Evolutionary conservation across 345 rosid species (phyloP).

Genomic region (Citrus glauca): DNA sequence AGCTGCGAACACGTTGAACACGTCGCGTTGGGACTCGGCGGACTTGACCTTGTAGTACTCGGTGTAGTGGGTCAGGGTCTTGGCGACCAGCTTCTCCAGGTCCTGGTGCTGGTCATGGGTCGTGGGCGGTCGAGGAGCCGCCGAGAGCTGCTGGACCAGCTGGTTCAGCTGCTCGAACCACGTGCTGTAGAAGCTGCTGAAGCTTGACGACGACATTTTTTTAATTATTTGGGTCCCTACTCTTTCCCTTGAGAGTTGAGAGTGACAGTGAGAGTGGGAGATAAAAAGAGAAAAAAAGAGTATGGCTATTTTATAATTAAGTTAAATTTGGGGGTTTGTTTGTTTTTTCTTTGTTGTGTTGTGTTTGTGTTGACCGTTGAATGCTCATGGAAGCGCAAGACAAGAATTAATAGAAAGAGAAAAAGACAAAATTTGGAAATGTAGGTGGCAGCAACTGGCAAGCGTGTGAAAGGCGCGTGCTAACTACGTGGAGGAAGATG

Average conservation of each 20-base stretch:
- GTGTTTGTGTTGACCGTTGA: too few relatives aligned
- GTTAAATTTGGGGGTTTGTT: background rate
- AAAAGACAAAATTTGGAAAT: background rate
- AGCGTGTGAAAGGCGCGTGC: background rate
- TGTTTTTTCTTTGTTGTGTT: background rate
- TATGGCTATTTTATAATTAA: too few relatives aligned
- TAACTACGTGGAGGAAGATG: slow-evolving; percentile 1
- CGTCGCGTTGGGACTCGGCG: slow-evolving; percentile 44
- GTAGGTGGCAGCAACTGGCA: background rate
- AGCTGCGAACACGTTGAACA: slow-evolving; percentile 47
- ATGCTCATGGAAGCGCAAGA: too few relatives aligned
- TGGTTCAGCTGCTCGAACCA: slow-evolving; percentile 62
- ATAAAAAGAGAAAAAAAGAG: background rate
- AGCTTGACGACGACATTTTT: slow-evolving; percentile 11
- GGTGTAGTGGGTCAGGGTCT: slow-evolving; percentile 48
- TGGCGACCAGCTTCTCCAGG: slow-evolving; percentile 38
- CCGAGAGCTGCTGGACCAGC: slow-evolving; percentile 45
- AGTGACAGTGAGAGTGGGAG: background rate
- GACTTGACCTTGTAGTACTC: slow-evolving; percentile 55
- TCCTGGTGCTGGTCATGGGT: slow-evolving; percentile 24
- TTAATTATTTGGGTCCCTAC: too few relatives aligned
- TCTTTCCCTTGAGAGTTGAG: too few relatives aligned
- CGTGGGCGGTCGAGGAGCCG: slow-evolving; percentile 39
- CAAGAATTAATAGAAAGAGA: background rate
- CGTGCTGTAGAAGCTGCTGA: slow-evolving; percentile 48